Evolutionary conservation across 1,284 basidiomycete genomes (phyloP).

Genomic region (Trichosporon coremiiforme): DNA sequence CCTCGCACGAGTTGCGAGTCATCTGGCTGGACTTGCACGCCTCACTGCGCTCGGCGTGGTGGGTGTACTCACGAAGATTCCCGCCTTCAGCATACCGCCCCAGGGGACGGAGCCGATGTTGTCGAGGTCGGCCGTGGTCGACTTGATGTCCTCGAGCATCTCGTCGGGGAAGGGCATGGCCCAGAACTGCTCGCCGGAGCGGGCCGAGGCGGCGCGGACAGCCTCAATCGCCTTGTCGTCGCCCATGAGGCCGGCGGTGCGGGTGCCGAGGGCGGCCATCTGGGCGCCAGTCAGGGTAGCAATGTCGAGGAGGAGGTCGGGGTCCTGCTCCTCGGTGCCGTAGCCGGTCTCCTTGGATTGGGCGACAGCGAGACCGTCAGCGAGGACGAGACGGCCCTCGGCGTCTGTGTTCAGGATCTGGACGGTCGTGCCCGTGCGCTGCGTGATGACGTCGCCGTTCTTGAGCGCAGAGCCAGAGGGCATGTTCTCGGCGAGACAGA

Average conservation of each 20-base stretch:
- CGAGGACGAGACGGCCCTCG: constrained; percentile 33
- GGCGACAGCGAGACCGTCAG: constrained; percentile 29
- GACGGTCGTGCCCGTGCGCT: constrained; percentile 29
- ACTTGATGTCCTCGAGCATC: constrained; percentile 30
- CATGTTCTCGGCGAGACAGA: constrained; percentile 34
- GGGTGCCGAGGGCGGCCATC: constrained; percentile 30
- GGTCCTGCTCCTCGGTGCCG: constrained; percentile 31
- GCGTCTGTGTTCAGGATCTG: constrained; percentile 34
- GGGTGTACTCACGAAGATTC: constrained; percentile 23
- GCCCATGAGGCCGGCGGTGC: constrained; percentile 32
- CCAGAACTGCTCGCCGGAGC: constrained; percentile 30
- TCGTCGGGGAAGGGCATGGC: constrained; percentile 33
- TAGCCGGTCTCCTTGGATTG: constrained; percentile 30
- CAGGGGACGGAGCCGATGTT: constrained; percentile 26
- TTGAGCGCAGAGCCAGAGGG: constrained; percentile 28
- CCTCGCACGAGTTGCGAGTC: not conserved
- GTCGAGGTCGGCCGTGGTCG: constrained; percentile 28
- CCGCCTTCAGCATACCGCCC: constrained; percentile 33
- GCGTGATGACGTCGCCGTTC: constrained; percentile 30
- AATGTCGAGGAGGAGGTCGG: constrained; percentile 31
- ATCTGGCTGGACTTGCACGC: not conserved
- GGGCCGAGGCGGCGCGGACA: constrained; percentile 20
- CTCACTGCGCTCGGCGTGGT: not conserved
- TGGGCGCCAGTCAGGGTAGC: constrained; percentile 32
- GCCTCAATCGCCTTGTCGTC: constrained; percentile 30